Evolutionary conservation across 306 rosid genomes (phyloP).

Genomic region (Vigna hirtella): DNA sequence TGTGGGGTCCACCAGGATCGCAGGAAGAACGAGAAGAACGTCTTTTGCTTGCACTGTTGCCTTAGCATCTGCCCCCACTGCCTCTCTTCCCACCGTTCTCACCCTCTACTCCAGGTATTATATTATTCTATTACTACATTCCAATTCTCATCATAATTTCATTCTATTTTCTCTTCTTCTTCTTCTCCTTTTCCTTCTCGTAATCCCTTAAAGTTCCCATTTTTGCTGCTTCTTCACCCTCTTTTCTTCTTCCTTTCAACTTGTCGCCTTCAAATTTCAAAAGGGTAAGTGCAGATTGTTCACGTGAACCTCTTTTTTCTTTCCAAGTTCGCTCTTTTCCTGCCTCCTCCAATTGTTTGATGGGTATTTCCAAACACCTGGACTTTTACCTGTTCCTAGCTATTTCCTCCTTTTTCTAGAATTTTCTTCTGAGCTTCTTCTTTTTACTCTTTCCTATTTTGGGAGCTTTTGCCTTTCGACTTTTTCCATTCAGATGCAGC

Average conservation of each 20-base stretch:
- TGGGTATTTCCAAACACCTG: constrained; percentile 40
- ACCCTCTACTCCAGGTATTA: constrained; percentile 93
- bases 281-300: constrained; percentile 22
- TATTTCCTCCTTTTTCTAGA: neutral
- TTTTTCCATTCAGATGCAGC: constrained; percentile 29
- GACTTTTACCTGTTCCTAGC: constrained; percentile 4
- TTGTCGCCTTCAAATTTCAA: constrained; percentile 25
- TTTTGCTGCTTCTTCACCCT: neutral
- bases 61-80: constrained; percentile 96
- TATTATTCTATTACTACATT: neutral
- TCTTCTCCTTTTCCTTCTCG: neutral
- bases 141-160: neutral
- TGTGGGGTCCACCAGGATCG: constrained; percentile 86
- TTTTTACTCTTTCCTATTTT: constrained; percentile 6
- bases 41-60: constrained; percentile 91
- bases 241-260: constrained; percentile 7
- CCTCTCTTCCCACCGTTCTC: constrained; percentile 73
- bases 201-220: neutral
- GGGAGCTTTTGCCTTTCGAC: neutral
- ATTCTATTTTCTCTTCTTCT: neutral
- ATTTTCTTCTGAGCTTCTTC: neutral
- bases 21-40: constrained; percentile 97
- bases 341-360: constrained; percentile 9
- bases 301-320: neutral
- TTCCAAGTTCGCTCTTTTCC: neutral